Conservation (phyloP, 164 flowering plant genomes). For the Vitis vinifera region ASM3070453v1 NC_081812.1:4511001-4511500, state of each 20-base stretch:
- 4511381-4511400: not conserved
- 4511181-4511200: conserved; percentile 27
- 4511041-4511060: too few species aligned
- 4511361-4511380: not conserved
- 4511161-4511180: conserved; percentile 74
- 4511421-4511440: conserved; percentile 3
- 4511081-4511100: not conserved
- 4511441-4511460: conserved; percentile 41
- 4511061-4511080: not conserved
- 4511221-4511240: conserved; percentile 61
- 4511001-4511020: too few species aligned
- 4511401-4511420: not conserved
- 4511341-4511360: not conserved
- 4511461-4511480: conserved; percentile 57
- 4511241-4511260: conserved; percentile 58
- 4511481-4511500: conserved; percentile 51
- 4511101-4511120: not conserved
- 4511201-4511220: conserved; percentile 26
- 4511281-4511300: conserved; percentile 40
- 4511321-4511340: not conserved
- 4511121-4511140: not conserved
- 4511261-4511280: conserved; percentile 44
- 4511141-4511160: not conserved
- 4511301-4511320: conserved; percentile 9
- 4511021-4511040: too few species aligned